phyloP scores from a whole-genome alignment of 2,329 filamentous ascomycete species.

The Byssothecium circinans region DNA sequence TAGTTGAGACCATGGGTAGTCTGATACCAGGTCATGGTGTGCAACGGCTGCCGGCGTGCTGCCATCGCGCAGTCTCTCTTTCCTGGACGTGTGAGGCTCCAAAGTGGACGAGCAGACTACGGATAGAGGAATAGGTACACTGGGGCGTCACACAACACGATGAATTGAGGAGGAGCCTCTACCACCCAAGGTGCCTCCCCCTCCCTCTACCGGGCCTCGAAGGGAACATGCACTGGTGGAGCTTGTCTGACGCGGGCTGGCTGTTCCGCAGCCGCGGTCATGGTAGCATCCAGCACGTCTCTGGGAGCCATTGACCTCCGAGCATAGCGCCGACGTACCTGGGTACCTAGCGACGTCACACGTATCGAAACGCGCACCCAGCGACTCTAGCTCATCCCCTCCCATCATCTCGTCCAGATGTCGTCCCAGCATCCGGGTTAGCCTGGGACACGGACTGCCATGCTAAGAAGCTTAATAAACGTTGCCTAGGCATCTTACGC shows the following conservation, averaged over 20 bases:
- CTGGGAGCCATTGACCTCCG: constrained; percentile 7
- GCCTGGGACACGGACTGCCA: no score
- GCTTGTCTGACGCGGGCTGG: constrained; percentile 46
- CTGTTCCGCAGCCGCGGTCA: constrained; percentile 48
- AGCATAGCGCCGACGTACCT: constrained; percentile 13
- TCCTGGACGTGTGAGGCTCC: constrained; percentile 23
- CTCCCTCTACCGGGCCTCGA: constrained; percentile 23
- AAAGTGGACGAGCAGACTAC: constrained; percentile 36
- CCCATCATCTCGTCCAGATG: no score
- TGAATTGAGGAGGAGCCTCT: constrained; percentile 28
- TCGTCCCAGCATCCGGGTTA: no score
- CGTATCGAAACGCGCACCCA: not conserved
- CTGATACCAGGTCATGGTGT: constrained; percentile 28
- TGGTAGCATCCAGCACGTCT: constrained; percentile 45
- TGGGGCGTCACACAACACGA: constrained; percentile 33
- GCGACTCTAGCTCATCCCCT: no score
- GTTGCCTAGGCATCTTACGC: no score
- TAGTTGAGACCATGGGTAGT: constrained; percentile 23
- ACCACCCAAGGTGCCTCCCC: constrained; percentile 25
- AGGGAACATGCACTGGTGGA: constrained; percentile 33
- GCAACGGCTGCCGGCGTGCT: constrained; percentile 30
- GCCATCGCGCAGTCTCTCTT: constrained; percentile 25
- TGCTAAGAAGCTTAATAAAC: no score
- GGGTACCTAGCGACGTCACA: constrained; percentile 31
- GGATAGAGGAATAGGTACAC: constrained; percentile 39